phyloP scores from a whole-genome alignment of 2,329 filamentous ascomycete species.

The Emmonsiellopsis sp. region DNA sequence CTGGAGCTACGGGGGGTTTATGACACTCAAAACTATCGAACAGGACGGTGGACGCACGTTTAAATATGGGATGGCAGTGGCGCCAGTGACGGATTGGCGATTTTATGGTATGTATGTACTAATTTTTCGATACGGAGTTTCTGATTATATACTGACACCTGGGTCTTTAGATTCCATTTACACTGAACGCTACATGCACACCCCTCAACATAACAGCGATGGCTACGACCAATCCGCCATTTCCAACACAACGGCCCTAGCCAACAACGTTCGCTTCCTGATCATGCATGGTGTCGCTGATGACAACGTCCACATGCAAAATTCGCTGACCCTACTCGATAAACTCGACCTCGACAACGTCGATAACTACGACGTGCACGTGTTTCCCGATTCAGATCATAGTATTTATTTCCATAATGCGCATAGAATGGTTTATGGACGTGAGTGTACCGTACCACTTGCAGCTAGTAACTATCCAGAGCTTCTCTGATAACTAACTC shows the following conservation, averaged over 20 bases:
- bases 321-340: slow-evolving; percentile 79
- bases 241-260: slow-evolving; percentile 62
- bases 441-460: slow-evolving; percentile 46
- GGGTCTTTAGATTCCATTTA: slow-evolving; percentile 64
- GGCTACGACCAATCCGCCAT: slow-evolving; percentile 74
- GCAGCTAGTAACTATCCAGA: neutral
- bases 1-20: slow-evolving; percentile 95
- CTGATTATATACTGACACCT: slow-evolving; percentile 14
- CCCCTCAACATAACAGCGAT: slow-evolving; percentile 66
- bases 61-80: slow-evolving; percentile 94
- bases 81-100: slow-evolving; percentile 95
- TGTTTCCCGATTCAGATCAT: slow-evolving; percentile 95
- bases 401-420: slow-evolving; percentile 92
- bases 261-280: slow-evolving; percentile 74
- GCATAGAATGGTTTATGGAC: slow-evolving; percentile 83
- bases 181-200: slow-evolving; percentile 96
- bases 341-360: slow-evolving; percentile 70
- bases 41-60: slow-evolving; percentile 82
- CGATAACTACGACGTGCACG: slow-evolving; percentile 92
- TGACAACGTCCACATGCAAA: slow-evolving; percentile 97
- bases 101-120: slow-evolving; percentile 59
- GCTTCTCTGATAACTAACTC: neutral
- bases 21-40: slow-evolving; percentile 90
- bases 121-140: neutral
- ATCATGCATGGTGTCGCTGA: slow-evolving; percentile 95